phyloP scores from a whole-genome alignment of 352 stramenopile genomes.

The Phytophthora ramorum region DNA sequence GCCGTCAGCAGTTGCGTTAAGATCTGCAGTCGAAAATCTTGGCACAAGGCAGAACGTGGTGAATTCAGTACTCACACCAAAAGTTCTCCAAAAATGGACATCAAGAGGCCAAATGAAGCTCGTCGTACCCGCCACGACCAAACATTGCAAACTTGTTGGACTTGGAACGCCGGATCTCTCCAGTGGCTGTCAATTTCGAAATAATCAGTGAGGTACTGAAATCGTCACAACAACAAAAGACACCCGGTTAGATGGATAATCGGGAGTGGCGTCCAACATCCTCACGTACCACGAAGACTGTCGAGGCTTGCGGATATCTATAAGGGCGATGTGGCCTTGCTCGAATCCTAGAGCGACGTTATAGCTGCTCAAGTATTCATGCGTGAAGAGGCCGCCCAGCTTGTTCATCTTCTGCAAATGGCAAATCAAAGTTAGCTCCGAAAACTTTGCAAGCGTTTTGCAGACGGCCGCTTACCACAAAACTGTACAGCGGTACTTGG shows the following conservation, averaged over 20 bases:
- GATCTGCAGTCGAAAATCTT: slow-evolving; percentile 51
- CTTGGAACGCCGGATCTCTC: slow-evolving; percentile 68
- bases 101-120: neutral
- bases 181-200: slow-evolving; percentile 49
- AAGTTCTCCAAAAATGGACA: neutral
- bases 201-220: slow-evolving; percentile 58
- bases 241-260: slow-evolving; percentile 3
- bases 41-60: neutral
- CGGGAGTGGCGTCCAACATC: neutral
- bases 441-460: neutral
- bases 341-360: slow-evolving; percentile 77
- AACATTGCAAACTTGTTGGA: slow-evolving; percentile 64
- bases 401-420: slow-evolving; percentile 40
- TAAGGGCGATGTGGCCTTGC: slow-evolving; percentile 57
- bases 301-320: slow-evolving; percentile 72
- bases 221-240: neutral
- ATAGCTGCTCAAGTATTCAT: slow-evolving; percentile 67
- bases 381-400: slow-evolving; percentile 71
- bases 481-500: slow-evolving; percentile 42
- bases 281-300: slow-evolving; percentile 53
- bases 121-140: slow-evolving; percentile 62
- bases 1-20: slow-evolving; percentile 29
- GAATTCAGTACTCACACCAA: neutral
- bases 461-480: slow-evolving; percentile 26
- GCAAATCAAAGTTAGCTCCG: neutral